Evolutionary conservation across 2,329 filamentous ascomycete genomes (phyloP).

Genomic region (Pseudohalonectria lignicola): DNA sequence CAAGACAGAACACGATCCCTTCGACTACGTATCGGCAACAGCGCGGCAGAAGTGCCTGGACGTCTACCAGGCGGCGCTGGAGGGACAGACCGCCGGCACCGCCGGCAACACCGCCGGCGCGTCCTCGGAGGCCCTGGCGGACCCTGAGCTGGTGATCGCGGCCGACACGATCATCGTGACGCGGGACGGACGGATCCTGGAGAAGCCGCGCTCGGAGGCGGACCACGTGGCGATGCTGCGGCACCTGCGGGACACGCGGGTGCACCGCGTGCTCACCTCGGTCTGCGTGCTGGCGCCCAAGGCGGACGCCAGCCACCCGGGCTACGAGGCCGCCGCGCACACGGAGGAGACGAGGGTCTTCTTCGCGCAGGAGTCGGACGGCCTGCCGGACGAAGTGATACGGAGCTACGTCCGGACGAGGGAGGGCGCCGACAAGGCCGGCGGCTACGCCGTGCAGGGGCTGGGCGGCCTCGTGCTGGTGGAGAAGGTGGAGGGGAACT

Average conservation of each 20-base stretch:
- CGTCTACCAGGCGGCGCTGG: constrained; percentile 45
- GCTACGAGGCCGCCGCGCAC: constrained; percentile 70
- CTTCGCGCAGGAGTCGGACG: constrained; percentile 57
- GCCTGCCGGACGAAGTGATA: constrained; percentile 67
- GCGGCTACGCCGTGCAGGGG: constrained; percentile 90
- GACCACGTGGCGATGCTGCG: constrained; percentile 81
- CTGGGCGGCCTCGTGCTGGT: constrained; percentile 77
- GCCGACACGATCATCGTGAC: constrained; percentile 87
- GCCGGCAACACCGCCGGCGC: constrained; percentile 1
- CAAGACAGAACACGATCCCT: constrained; percentile 62
- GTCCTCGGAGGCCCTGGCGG: constrained; percentile 28
- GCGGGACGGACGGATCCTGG: constrained; percentile 64
- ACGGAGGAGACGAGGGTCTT: constrained; percentile 89
- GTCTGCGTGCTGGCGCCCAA: constrained; percentile 76
- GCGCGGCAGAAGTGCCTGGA: constrained; percentile 73
- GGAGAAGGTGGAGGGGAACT: constrained; percentile 77
- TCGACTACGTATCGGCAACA: constrained; percentile 85
- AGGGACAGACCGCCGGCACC: constrained; percentile 17
- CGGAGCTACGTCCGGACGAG: constrained; percentile 69
- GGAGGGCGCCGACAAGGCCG: constrained; percentile 92
- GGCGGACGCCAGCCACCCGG: constrained; percentile 69
- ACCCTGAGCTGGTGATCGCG: constrained; percentile 76
- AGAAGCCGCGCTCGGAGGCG: constrained; percentile 76
- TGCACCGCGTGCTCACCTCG: constrained; percentile 78
- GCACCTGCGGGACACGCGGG: constrained; percentile 62